Evolutionary conservation across 78 protist species (phyloP), one percentile per base, ranked within the genome.

Genomic region (Monosiga brevicollis): DNA sequence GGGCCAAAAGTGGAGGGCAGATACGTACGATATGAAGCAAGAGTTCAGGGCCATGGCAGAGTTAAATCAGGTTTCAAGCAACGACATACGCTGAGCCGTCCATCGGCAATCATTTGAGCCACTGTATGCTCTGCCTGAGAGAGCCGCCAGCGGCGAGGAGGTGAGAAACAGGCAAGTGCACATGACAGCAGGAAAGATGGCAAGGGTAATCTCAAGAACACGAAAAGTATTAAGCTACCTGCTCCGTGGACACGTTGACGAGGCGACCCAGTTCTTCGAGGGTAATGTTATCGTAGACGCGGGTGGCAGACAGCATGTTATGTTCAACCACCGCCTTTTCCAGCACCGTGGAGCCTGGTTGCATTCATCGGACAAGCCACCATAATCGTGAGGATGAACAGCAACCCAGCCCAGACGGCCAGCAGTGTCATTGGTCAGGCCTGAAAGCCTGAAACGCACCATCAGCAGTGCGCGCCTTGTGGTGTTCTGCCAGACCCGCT

Each of bases 261-360:
- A 95, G 92, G 42, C 80, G n/a, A 43, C 95, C 98, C 34, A 95
- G 87, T 83, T 95, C 96, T 15, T 70, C 87, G 76, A 95, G 91
- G 36, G 90, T 41, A 70, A 95, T 94, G 82, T 95, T 95, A 32
- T 83, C 55, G 87, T 95, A 95, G 76, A 95, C 79, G 43, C 83
- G 43, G 73, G 90, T 75, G 11, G 95, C 92, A 0, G 96, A 37
- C 9, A 90, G 88, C 34, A 95, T 81, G 87, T 95, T 95, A 83
- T 95, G 98, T 73, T 95, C 96, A 32, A 94, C 76, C 32, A 95
- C 95, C 1, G 98, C 95, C 11, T 87, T 81, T 20, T 91, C 91
- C 74, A 95, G 90, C 72, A 90, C 94, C 1, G 96, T 91, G 24
- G 78, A 62, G 2, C 78, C 78, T 75, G 78, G 35, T 1, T 38